Base-by-base conservation (phyloP, 805 yeast species). In the Grigorovia transvaalensis region DNA sequence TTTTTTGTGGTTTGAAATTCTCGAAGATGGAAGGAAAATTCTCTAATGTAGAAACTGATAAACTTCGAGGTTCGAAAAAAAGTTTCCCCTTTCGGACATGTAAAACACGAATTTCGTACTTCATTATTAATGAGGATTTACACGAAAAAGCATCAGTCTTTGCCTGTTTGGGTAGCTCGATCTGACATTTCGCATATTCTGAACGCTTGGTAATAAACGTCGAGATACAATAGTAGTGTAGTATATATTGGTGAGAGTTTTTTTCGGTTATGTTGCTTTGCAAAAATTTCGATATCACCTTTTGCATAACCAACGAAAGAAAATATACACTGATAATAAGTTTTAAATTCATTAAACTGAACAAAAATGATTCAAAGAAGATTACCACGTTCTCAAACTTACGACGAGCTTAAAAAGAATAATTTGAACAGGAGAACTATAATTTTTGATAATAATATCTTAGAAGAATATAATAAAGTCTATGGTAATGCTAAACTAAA, bases 401-500 rank as follows among this genome's bases (percentile, higher is more conserved):
- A 11, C 15, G 38, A 33, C 8, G 9, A 33, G 9, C 15, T 33
- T 9, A 42, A 50, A 45, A 35, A 20, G 15, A 48, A 45, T 27
- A 47, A 18, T 23, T 42, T 52, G 8, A 50, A 50, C n/a, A 45
- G 67, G 51, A 57, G 64, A 48, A 63, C 64, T 13, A 56, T 61
- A 19, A 33, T 60, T 19, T 51, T 64, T 27, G 68, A 64, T 53
- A 63, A 60, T 33, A 57, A 55, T 13, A 48, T 63, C 41, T 58
- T 63, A 3, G 53, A 61, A 33, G 68, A 64, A 40, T 63, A 63
- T 53, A 60, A 59, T 48, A 42, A 60, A 18, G 66, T 65, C n/a
- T 44, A 33, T 33, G 11, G 38, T 33, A 33, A 33, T 33, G 38
- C 9, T 11, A 33, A 33, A 13, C 15, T 33, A 33, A 33, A 33